Evolutionary conservation across 2,329 filamentous ascomycete genomes (phyloP).

Genomic region (Pseudogymnoascus sp.): DNA sequence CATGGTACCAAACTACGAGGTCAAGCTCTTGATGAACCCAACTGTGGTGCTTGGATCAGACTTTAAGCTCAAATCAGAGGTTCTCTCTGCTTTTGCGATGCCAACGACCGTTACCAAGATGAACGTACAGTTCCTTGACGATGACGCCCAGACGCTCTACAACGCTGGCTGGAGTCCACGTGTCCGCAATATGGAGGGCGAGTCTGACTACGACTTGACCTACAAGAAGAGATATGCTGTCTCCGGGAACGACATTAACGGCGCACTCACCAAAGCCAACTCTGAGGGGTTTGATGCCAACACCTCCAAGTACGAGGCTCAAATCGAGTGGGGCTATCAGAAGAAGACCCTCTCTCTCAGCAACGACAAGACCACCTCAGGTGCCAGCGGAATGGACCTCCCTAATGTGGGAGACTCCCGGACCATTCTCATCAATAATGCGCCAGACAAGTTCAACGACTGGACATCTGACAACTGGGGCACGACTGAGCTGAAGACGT

Average conservation of each 20-base stretch:
- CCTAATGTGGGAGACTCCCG: slow-evolving; percentile 23
- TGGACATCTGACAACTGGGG: slow-evolving; percentile 28
- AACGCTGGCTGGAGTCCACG: slow-evolving; percentile 33
- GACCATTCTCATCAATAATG: slow-evolving; percentile 25
- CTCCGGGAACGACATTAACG: slow-evolving; percentile 27
- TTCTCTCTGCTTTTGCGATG: slow-evolving; percentile 30
- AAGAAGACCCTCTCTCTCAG: slow-evolving; percentile 35
- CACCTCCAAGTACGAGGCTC: slow-evolving; percentile 30
- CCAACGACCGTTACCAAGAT: slow-evolving; percentile 31
- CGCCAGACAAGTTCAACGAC: slow-evolving; percentile 30
- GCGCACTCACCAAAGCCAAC: slow-evolving; percentile 29
- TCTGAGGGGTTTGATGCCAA: slow-evolving; percentile 31
- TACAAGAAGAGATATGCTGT: slow-evolving; percentile 36
- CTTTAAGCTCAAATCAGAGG: slow-evolving; percentile 28
- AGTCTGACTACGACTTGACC: slow-evolving; percentile 33
- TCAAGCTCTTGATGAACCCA: slow-evolving; percentile 32
- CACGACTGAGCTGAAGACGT: slow-evolving; percentile 22
- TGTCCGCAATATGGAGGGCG: slow-evolving; percentile 33
- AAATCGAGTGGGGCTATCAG: slow-evolving; percentile 35
- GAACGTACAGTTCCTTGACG: slow-evolving; percentile 37
- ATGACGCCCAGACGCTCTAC: slow-evolving; percentile 29
- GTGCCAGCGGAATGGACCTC: slow-evolving; percentile 26
- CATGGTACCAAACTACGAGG: slow-evolving; percentile 32
- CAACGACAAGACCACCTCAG: slow-evolving; percentile 27
- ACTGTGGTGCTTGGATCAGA: slow-evolving; percentile 29